Evolutionary conservation across 768 basidiomycete genomes (phyloP), one percentile per base, ranked within the genome.

Genomic region (Steccherinum ochraceum): DNA sequence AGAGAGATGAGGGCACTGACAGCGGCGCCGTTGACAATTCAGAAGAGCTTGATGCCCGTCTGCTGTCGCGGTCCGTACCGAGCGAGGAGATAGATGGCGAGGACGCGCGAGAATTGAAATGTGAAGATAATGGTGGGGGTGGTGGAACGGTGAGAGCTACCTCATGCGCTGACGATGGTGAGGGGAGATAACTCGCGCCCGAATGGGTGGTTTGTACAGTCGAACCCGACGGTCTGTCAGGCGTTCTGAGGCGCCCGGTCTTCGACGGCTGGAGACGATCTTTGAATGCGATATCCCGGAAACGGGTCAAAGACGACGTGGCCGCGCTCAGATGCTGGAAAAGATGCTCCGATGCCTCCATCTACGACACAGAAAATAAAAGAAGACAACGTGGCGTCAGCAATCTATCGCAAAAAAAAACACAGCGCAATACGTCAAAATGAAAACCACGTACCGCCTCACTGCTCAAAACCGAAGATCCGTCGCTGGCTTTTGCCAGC

Each of bases 401-500:
- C 30, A 35, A 16, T 35, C 30, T 35, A 35, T 7, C 30, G 30
- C 16, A 16, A 7, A 7, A 16, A 16, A 35, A 7, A 35, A 35
- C 16, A 35, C 16, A n/a, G n/a, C n/a, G n/a, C n/a, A n/a, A n/a
- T n/a, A n/a, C n/a, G n/a, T n/a, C n/a, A n/a, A n/a, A n/a, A n/a
- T n/a, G n/a, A n/a, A n/a, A n/a, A 35, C 30, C 16, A 35, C 30
- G 16, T 35, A 35, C 30, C 30, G 16, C 30, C 16, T 35, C 30
- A 35, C 30, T 16, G 30, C 16, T 35, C 30, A 16, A 7, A 16
- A 35, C 7, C 30, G 30, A 35, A 35, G 30, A 7, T 35, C 16
- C 30, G 7, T 54, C 50, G 58, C 50, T 51, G 67, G 67, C 48
- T 57, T 43, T 7, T 5, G 64, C 40, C 63, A 65, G 49, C 66